Evolutionary conservation across 208 protist genomes (phyloP).

Genomic region (Borovskyia barvae): DNA sequence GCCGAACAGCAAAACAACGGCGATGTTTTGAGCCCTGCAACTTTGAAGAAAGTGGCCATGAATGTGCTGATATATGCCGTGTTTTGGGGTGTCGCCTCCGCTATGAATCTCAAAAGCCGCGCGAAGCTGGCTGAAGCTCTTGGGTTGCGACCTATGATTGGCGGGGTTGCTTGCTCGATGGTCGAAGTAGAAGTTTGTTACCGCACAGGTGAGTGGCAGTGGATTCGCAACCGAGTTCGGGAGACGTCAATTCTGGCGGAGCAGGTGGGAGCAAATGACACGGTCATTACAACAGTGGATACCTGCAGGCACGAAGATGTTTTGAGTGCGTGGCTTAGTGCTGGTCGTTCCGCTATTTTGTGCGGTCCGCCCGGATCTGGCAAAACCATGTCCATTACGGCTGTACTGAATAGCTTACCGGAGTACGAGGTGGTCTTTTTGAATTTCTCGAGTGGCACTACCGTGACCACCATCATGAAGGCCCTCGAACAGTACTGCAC

Average conservation of each 20-base stretch:
- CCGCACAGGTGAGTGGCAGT: constrained; percentile 74
- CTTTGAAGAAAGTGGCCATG: constrained; percentile 17
- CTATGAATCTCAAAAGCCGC: constrained; percentile 57
- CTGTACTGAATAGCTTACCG: constrained; percentile 82
- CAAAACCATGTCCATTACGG: constrained; percentile 98
- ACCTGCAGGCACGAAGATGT: constrained; percentile 97
- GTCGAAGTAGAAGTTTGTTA: constrained; percentile 87
- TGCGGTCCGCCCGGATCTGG: constrained; percentile 98
- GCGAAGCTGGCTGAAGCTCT: constrained; percentile 59
- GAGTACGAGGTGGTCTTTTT: constrained; percentile 96
- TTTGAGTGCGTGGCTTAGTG: constrained; percentile 93
- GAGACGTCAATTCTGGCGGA: constrained; percentile 88
- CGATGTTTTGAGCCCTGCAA: constrained; percentile 11
- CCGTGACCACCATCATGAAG: constrained; percentile 95
- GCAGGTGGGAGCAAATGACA: constrained; percentile 91
- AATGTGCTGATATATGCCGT: constrained; percentile 89
- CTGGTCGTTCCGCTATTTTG: constrained; percentile 94
- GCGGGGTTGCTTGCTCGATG: constrained; percentile 40
- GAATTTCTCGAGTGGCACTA: constrained; percentile 98
- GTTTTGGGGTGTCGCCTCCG: constrained; percentile 95
- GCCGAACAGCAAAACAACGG: constrained; percentile 82
- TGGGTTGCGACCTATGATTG: constrained; percentile 31
- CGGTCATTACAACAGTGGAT: constrained; percentile 98
- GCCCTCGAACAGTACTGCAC: constrained; percentile 98
- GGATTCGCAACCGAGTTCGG: constrained; percentile 72